Percentiles rank a stretch among this genome's conserved stretches.
Conservation (phyloP, 352 stramenopile genomes). For the Phytophthora ramorum region DNA sequence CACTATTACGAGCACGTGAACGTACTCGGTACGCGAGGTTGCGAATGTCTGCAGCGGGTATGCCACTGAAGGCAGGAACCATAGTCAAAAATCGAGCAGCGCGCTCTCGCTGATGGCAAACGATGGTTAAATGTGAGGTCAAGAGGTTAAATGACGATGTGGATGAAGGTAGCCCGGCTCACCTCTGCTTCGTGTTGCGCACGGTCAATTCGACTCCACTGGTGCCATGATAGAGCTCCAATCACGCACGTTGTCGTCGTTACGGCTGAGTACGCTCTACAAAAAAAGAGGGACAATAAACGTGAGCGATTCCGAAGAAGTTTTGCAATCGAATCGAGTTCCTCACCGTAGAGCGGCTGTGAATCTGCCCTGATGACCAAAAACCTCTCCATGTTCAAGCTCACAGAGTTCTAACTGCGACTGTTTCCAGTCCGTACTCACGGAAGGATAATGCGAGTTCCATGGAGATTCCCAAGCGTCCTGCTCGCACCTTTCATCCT, state of each 20-base stretch:
- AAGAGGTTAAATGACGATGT: not conserved
- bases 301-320: not conserved
- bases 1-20: not conserved
- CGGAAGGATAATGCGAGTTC: not conserved
- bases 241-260: conserved; percentile 30
- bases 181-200: conserved; percentile 44
- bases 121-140: not conserved
- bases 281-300: not conserved
- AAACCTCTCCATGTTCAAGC: conserved; percentile 29
- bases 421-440: conserved; percentile 27
- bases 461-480: conserved; percentile 26
- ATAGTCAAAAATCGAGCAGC: conserved; percentile 51
- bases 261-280: conserved; percentile 40
- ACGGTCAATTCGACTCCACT: conserved; percentile 37
- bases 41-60: conserved; percentile 39
- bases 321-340: not conserved
- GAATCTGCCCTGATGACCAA: conserved; percentile 43
- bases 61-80: conserved; percentile 44
- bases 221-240: conserved; percentile 41
- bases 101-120: conserved; percentile 31
- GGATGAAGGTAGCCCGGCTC: not conserved
- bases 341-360: conserved; percentile 27
- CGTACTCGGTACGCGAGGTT: conserved; percentile 40
- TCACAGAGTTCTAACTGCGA: conserved; percentile 38
- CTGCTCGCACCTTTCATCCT: conserved; percentile 8